phyloP scores from a whole-genome alignment of 164 flowering plant genomes.

The Liquidambar formosana region DNA sequence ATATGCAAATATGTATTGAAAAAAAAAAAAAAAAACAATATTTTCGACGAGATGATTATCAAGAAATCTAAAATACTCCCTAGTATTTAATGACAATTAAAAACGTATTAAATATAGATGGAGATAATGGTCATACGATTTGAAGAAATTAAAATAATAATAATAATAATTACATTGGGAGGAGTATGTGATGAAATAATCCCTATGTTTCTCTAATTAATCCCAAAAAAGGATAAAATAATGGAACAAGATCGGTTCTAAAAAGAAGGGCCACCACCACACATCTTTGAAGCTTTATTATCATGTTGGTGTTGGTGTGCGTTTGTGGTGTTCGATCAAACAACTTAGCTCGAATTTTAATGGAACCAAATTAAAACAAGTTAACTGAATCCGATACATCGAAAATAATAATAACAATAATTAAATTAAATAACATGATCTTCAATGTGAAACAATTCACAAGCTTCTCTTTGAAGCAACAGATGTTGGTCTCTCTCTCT shows the following conservation, averaged over 20 bases:
- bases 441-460: conserved; percentile 9
- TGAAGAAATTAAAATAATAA: too few relatives aligned
- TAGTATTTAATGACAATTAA: too few relatives aligned
- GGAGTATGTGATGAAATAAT: conserved; percentile 3
- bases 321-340: not conserved
- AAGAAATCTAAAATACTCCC: too few relatives aligned
- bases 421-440: not conserved
- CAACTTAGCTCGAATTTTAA: conserved; percentile 24
- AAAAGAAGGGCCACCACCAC: conserved; percentile 33
- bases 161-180: too few relatives aligned
- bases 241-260: conserved; percentile 20
- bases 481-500: conserved; percentile 35
- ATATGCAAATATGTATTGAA: too few relatives aligned
- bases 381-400: not conserved
- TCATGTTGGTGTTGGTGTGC: conserved; percentile 8
- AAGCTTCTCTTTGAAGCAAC: conserved; percentile 37
- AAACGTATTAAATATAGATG: too few relatives aligned
- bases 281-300: conserved; percentile 19
- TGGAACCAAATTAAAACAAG: conserved; percentile 6
- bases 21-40: too few relatives aligned
- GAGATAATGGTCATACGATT: too few relatives aligned
- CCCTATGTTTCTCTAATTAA: conserved; percentile 12
- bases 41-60: too few relatives aligned
- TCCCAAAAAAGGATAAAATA: conserved; percentile 9
- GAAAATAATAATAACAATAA: not conserved